Percentiles rank a stretch among this genome's conserved stretches.
Conservation (phyloP, 345 rosid genomes). For the Salix caprea region DNA sequence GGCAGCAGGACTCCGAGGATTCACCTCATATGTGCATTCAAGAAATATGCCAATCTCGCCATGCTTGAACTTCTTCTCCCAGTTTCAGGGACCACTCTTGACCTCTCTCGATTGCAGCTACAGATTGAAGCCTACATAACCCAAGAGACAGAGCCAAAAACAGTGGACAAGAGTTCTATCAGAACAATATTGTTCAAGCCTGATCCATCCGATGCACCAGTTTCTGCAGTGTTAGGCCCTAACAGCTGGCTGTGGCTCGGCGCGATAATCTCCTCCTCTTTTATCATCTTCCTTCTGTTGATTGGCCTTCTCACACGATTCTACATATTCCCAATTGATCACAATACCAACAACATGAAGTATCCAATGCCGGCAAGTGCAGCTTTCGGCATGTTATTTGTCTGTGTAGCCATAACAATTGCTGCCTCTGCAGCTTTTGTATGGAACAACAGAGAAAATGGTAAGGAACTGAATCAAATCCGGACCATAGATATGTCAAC, state of each 20-base stretch:
- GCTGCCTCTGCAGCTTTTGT: conserved; percentile 13
- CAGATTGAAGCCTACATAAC: conserved; percentile 27
- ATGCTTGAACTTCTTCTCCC: conserved; percentile 28
- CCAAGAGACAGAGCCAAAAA: conserved; percentile 2
- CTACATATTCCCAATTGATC: conserved; percentile 23
- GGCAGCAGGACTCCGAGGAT: conserved; percentile 6
- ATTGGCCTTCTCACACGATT: conserved; percentile 15
- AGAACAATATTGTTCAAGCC: conserved; percentile 21
- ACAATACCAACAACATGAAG: conserved; percentile 7
- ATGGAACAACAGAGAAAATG: conserved; percentile 17
- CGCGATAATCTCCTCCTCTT: conserved; percentile 21
- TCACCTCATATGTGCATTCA: conserved; percentile 22
- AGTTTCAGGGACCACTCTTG: conserved; percentile 1
- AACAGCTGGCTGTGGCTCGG: conserved; percentile 26
- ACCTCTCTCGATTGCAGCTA: conserved; percentile 15
- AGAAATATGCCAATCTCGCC: conserved; percentile 12
- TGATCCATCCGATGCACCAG: background rate
- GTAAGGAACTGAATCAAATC: conserved; percentile 7
- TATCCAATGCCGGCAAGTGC: conserved; percentile 5
- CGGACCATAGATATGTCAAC: conserved; percentile 9
- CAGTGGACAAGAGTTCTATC: background rate
- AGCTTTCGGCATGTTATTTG: conserved; percentile 6
- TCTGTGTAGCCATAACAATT: conserved; percentile 7
- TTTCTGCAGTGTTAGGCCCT: conserved; percentile 19
- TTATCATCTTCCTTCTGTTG: conserved; percentile 17